Evolutionary conservation across 257 asterid species (phyloP), one percentile per base, ranked within the genome.

Genomic region (Handroanthus guayacan): DNA sequence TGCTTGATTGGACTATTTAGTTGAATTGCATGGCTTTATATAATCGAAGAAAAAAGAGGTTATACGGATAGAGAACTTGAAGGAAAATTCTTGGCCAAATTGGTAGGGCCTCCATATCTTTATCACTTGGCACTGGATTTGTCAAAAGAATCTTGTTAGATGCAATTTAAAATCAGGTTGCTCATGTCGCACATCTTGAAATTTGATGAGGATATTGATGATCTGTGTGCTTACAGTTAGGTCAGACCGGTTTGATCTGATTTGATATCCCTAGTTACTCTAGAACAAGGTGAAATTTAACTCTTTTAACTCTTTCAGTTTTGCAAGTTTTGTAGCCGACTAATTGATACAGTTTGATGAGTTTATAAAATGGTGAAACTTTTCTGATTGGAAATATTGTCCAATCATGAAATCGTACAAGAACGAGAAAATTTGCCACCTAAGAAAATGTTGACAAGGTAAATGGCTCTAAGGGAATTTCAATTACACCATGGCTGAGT

Each of bases 81-180:
- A 16, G 75, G 54, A 55, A 39, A 55, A 55, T 56, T 55, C 13
- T 55, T 13, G 9, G 31, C 6, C 50, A 37, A 62, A 62, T 62
- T 38, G 50, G 69, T n/a, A 34, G 56, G 76, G 67, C 20, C 25
- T 57, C 56, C 25, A 41, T 39, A 71, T 57, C 76, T 71, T 41
- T 57, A 31, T 67, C 57, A 39, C 31, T 71, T 57, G 67, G 34
- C 39, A 56, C 45, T 41, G 45, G 45, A 5, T 41, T 41, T 8
- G 3, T 41, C 45, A 41, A 25, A 25, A 25, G 31, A 25, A 25
- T 25, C 6, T 16, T 43, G 52, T 65, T 41, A 16, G 50, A 3
- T 38, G 16, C 47, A 50, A 38, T 72, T 25, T 17, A 13, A 20
- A 58, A 12, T 20, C 68, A 31, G 56, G 39, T 71, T 58, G 62